Conservation (phyloP, 805 yeast genomes). For the Ogataea haglerorum region DNA sequence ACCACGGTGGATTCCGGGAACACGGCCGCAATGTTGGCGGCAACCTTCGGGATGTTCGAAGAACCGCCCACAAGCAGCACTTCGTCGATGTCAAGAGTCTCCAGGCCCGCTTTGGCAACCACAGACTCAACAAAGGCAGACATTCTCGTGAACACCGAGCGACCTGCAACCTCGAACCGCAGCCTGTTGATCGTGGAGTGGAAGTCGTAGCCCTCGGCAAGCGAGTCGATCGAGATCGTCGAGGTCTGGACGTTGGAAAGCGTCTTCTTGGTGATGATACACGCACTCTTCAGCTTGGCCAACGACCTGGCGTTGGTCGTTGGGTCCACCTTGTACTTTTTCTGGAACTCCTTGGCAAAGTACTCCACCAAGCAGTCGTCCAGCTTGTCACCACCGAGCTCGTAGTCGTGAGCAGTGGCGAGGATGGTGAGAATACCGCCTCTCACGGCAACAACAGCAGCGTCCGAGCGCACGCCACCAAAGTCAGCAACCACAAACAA, state of each 20-base stretch:
- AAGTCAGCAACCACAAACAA: conserved; percentile 90
- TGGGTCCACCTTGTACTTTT: conserved; percentile 80
- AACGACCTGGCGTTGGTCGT: conserved; percentile 75
- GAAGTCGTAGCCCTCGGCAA: conserved; percentile 92
- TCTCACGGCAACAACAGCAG: conserved; percentile 87
- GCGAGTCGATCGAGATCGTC: conserved; percentile 89
- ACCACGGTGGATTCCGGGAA: conserved; percentile 81
- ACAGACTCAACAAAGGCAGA: conserved; percentile 69
- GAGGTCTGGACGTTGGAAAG: conserved; percentile 85
- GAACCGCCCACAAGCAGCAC: conserved; percentile 91
- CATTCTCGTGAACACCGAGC: conserved; percentile 74
- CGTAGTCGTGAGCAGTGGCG: conserved; percentile 77
- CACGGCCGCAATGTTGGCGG: conserved; percentile 62
- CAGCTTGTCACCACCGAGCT: conserved; percentile 83
- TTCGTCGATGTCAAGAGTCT: conserved; percentile 82
- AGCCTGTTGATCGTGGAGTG: conserved; percentile 90
- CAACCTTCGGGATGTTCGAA: conserved; percentile 88
- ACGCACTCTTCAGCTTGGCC: conserved; percentile 83
- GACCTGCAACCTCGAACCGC: conserved; percentile 84
- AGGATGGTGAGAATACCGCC: conserved; percentile 90
- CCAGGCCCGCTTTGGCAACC: conserved; percentile 79
- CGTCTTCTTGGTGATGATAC: conserved; percentile 84
- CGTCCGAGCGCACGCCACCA: conserved; percentile 95
- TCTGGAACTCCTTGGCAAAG: conserved; percentile 92
- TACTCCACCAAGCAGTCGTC: conserved; percentile 77